These are phyloP conservation scores for Cladophialophora bantiana DNA, from an alignment of 2,329 filamentous ascomycete genomes.

Conservation along the genomic window DNA sequence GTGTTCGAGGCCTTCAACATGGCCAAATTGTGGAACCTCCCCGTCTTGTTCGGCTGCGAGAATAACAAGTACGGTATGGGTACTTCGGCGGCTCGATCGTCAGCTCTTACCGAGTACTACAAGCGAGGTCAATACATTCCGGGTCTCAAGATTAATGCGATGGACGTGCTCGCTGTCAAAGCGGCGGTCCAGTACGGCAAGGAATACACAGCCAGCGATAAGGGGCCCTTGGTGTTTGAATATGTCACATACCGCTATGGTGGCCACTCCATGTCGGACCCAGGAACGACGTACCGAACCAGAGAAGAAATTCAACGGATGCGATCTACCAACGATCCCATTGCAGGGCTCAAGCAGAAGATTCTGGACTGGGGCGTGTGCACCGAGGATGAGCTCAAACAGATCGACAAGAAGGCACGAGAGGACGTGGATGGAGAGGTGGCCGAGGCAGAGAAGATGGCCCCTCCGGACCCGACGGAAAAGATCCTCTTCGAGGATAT, in stretches of 20 bases:
- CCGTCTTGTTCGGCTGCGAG: constrained; percentile 95
- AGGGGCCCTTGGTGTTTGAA: constrained; percentile 94
- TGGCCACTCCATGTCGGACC: constrained; percentile 99
- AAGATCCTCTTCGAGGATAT: constrained; percentile 96
- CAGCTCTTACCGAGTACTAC: constrained; percentile 98
- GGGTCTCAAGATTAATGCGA: constrained; percentile 98
- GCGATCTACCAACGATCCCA: constrained; percentile 98
- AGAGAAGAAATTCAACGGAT: constrained; percentile 99
- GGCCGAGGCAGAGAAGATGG: constrained; percentile 86
- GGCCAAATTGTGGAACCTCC: constrained; percentile 98
- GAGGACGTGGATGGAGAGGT: constrained; percentile 87
- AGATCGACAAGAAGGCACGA: constrained; percentile 91
- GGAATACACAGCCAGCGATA: constrained; percentile 80
- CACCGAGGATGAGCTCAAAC: constrained; percentile 94
- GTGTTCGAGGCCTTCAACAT: constrained; percentile 99
- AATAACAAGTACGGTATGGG: constrained; percentile 99
- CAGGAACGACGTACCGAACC: constrained; percentile 97
- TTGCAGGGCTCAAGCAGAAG: constrained; percentile 97
- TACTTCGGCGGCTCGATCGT: constrained; percentile 90
- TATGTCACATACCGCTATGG: constrained; percentile 99
- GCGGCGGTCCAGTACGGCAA: constrained; percentile 94
- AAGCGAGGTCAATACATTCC: constrained; percentile 99
- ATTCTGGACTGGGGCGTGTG: constrained; percentile 93
- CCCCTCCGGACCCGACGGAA: constrained; percentile 75
- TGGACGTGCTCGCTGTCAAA: constrained; percentile 98